Evolutionary conservation across 2,329 filamentous ascomycete genomes (phyloP).

Genomic region (Diaporthe vaccinii): DNA sequence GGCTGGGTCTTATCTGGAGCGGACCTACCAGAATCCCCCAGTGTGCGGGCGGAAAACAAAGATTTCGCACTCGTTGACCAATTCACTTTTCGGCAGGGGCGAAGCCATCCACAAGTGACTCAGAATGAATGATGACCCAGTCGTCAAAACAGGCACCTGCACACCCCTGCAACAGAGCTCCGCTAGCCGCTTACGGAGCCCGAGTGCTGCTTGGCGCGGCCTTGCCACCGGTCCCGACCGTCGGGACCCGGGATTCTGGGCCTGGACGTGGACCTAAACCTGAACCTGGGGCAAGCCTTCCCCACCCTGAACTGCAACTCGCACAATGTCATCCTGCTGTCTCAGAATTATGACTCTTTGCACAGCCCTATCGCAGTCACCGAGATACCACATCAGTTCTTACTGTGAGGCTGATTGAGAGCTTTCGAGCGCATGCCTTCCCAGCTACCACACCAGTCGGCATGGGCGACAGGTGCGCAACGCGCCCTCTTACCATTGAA

Average conservation of each 20-base stretch:
- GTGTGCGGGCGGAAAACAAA: not conserved
- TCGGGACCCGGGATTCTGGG: not conserved
- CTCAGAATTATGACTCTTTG: conserved; percentile 14
- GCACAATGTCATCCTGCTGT: not conserved
- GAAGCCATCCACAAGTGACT: conserved; percentile 32
- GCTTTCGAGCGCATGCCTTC: not conserved
- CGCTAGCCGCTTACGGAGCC: conserved; percentile 25
- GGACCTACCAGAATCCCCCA: not conserved
- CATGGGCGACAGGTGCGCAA: not conserved
- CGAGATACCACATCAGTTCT: not conserved
- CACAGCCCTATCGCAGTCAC: not conserved
- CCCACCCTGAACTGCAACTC: not conserved
- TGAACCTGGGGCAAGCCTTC: not conserved
- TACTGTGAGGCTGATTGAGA: not conserved
- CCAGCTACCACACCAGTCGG: not conserved
- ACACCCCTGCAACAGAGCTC: conserved; percentile 24
- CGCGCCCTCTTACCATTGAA: not conserved
- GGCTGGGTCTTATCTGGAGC: conserved; percentile 10
- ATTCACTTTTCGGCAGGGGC: conserved; percentile 6
- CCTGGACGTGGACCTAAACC: too few relatives aligned
- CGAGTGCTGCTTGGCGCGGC: conserved; percentile 4
- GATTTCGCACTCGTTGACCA: conserved; percentile 10
- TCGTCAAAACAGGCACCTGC: conserved; percentile 15
- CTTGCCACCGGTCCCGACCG: conserved; percentile 12
- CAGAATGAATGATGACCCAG: conserved; percentile 25